A percentile compares a stretch with the other conserved stretches of the same genome.
These are phyloP conservation scores for Aspergillus ustus DNA, from an alignment of 2,329 filamentous ascomycete species.

Conservation along the genomic window DNA sequence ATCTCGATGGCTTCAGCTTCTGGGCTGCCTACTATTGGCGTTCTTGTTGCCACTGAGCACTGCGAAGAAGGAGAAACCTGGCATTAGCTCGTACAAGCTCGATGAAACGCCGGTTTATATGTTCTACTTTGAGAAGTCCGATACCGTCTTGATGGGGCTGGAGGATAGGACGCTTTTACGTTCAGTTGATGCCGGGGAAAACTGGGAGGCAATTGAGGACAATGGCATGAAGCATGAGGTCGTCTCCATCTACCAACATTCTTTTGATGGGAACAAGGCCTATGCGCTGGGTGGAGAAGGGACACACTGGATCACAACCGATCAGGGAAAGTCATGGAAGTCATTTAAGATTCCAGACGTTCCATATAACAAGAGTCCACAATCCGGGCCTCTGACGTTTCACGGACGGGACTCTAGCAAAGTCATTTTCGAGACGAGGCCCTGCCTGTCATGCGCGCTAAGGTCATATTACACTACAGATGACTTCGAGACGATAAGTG, in stretches of 20 bases:
- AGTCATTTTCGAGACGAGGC: constrained; percentile 80
- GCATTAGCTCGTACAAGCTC: constrained; percentile 68
- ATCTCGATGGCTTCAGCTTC: constrained; percentile 51
- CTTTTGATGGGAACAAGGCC: constrained; percentile 76
- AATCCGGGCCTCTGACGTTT: constrained; percentile 54
- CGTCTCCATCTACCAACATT: constrained; percentile 72
- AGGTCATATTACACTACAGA: constrained; percentile 76
- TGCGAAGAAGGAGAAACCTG: constrained; percentile 68
- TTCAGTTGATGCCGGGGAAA: constrained; percentile 78
- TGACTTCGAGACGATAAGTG: constrained; percentile 73
- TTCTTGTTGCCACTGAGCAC: constrained; percentile 41
- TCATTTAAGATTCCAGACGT: constrained; percentile 66
- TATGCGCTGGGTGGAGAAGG: constrained; percentile 73
- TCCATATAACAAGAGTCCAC: constrained; percentile 14
- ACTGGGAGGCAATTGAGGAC: constrained; percentile 71
- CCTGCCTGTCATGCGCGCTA: constrained; percentile 70
- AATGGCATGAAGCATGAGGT: constrained; percentile 56
- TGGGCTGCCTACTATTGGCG: constrained; percentile 58
- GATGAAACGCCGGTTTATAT: constrained; percentile 69
- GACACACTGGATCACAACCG: constrained; percentile 80
- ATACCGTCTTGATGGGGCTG: constrained; percentile 75
- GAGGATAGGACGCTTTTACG: constrained; percentile 70
- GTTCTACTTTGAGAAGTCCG: constrained; percentile 90
- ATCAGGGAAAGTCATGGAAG: constrained; percentile 81
- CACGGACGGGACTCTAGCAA: constrained; percentile 82